phyloP scores from a whole-genome alignment of 2,329 filamentous ascomycete species.

The Sporothrix phasma region DNA sequence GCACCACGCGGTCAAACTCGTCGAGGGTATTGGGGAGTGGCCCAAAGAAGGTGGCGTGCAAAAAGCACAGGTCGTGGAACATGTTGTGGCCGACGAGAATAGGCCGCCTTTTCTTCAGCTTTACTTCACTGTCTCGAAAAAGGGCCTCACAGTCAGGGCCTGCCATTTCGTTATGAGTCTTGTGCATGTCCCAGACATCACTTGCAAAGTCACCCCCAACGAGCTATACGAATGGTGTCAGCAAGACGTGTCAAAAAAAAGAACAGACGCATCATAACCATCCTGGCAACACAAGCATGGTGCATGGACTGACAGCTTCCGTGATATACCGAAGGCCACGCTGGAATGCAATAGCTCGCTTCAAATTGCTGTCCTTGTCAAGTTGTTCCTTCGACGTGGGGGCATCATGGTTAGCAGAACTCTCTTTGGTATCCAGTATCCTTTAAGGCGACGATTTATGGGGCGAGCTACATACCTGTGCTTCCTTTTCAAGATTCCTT shows the following conservation, averaged over 20 bases:
- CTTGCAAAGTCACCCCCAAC: constrained; percentile 23
- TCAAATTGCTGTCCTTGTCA: not conserved
- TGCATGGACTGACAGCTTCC: constrained; percentile 15
- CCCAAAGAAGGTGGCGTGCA: constrained; percentile 54
- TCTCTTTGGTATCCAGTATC: no score
- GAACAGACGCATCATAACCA: no score
- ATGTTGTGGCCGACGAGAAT: constrained; percentile 55
- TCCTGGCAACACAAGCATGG: no score
- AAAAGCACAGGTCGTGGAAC: constrained; percentile 53
- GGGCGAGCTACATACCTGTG: not conserved
- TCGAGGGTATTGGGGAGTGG: constrained; percentile 42
- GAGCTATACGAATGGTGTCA: constrained; percentile 16
- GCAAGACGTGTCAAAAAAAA: no score
- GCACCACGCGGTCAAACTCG: constrained; percentile 42
- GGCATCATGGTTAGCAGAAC: not conserved
- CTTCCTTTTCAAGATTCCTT: constrained; percentile 8
- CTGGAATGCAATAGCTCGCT: constrained; percentile 16
- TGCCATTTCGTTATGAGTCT: not conserved
- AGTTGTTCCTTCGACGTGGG: not conserved
- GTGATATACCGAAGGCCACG: constrained; percentile 13
- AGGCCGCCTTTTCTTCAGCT: constrained; percentile 24
- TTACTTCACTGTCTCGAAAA: constrained; percentile 22
- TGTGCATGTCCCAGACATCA: constrained; percentile 4
- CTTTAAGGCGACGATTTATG: no score
- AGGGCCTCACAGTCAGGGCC: not conserved